Conservation (phyloP, 139 green algal species). For the Chlamydomonas sp. region DNA sequence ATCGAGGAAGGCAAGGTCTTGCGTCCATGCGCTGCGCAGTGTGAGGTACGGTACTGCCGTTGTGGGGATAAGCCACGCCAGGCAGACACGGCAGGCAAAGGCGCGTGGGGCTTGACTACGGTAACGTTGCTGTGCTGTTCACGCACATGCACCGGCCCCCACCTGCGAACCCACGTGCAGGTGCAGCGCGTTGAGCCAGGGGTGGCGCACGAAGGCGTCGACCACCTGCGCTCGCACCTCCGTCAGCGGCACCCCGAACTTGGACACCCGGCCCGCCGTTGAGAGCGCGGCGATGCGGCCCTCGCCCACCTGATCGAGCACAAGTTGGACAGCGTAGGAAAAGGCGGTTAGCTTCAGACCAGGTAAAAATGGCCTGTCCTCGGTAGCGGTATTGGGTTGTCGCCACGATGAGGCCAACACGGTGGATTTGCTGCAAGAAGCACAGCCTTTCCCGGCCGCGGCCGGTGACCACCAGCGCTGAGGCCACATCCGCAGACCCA, state of each 20-base stretch:
- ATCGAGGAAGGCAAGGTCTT: no score
- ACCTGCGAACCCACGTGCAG: constrained; percentile 57
- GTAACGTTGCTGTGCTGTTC: background rate
- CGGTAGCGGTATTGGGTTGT: no score
- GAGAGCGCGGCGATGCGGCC: constrained; percentile 47
- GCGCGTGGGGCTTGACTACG: no score
- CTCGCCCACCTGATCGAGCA: constrained; percentile 40
- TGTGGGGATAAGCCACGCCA: no score
- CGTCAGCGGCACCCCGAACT: constrained; percentile 53
- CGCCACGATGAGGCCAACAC: no score
- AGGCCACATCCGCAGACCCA: background rate
- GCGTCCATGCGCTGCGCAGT: no score
- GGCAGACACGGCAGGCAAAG: no score
- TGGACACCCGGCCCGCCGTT: constrained; percentile 41
- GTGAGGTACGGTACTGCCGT: no score
- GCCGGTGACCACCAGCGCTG: background rate
- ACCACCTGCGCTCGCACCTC: constrained; percentile 27
- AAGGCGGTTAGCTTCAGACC: no score
- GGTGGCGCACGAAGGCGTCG: constrained; percentile 34
- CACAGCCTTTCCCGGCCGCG: background rate
- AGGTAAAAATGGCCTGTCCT: no score
- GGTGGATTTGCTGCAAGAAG: background rate
- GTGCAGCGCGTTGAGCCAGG: constrained; percentile 59
- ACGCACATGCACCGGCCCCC: background rate
- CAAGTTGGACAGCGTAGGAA: no score